Percentiles rank a stretch among this genome's conserved stretches.
phyloP scores from a whole-genome alignment of 1,284 basidiomycete species.

The Cryptococcus hybrid region DNA sequence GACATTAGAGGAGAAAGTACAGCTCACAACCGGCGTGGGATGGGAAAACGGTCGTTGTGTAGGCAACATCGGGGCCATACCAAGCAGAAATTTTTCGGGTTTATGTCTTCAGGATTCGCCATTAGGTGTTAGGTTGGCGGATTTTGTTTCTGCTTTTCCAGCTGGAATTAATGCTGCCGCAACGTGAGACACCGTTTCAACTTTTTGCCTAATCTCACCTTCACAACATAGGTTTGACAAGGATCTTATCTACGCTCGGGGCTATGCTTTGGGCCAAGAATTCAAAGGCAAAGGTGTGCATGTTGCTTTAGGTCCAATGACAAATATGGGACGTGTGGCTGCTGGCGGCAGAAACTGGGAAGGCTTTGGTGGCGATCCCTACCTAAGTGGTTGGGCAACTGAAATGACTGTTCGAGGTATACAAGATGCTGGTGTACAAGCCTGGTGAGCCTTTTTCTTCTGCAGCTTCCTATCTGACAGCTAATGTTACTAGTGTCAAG shows the following conservation, averaged over 20 bases:
- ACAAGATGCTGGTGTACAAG: slow-evolving; percentile 67
- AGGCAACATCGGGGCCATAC: slow-evolving; percentile 64
- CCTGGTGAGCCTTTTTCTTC: slow-evolving; percentile 32
- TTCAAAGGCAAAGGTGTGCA: slow-evolving; percentile 77
- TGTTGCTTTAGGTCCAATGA: slow-evolving; percentile 59
- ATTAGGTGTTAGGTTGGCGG: slow-evolving; percentile 62
- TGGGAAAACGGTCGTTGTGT: slow-evolving; percentile 57
- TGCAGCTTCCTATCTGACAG: neutral
- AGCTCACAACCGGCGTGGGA: slow-evolving; percentile 51
- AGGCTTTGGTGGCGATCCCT: slow-evolving; percentile 68
- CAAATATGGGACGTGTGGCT: slow-evolving; percentile 58
- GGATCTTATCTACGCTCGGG: slow-evolving; percentile 68
- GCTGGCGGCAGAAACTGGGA: slow-evolving; percentile 79
- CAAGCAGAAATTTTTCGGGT: slow-evolving; percentile 63
- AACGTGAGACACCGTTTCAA: slow-evolving; percentile 52
- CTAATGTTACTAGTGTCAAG: slow-evolving; percentile 57
- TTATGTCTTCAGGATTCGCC: slow-evolving; percentile 61
- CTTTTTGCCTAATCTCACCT: neutral
- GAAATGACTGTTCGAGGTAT: slow-evolving; percentile 73
- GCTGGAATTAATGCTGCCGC: slow-evolving; percentile 69
- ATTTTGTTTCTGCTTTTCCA: slow-evolving; percentile 65
- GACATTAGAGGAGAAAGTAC: slow-evolving; percentile 53
- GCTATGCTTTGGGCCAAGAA: slow-evolving; percentile 72
- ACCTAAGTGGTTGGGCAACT: slow-evolving; percentile 63
- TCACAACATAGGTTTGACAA: slow-evolving; percentile 59